Percentiles rank a stretch among this genome's conserved stretches.
phyloP scores from a whole-genome alignment of 306 rosid species.

The Alnus glutinosa region DNA sequence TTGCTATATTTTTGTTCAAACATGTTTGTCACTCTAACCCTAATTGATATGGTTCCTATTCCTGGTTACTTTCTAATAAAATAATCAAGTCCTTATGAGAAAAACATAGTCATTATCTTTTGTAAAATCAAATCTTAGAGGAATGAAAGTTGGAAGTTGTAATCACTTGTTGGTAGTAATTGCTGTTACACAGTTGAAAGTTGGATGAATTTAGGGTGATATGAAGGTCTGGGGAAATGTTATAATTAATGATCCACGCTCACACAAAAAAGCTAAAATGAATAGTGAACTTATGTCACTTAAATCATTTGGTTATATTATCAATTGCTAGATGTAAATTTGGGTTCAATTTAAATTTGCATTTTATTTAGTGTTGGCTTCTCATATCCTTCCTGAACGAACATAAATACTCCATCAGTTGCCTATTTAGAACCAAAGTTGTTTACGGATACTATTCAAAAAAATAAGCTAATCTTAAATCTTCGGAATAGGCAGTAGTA shows the following conservation, averaged over 20 bases:
- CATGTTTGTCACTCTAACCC: not conserved
- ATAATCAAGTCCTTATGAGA: not conserved
- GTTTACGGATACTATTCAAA: not conserved
- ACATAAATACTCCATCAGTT: not conserved
- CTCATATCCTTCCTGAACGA: not conserved
- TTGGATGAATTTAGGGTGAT: not conserved
- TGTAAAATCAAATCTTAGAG: not conserved
- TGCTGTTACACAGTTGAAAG: not conserved
- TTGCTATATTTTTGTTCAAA: conserved; percentile 12
- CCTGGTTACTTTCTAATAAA: not conserved
- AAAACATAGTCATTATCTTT: not conserved
- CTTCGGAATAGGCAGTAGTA: not conserved
- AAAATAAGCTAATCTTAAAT: not conserved
- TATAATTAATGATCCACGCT: not conserved
- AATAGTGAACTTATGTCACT: not conserved
- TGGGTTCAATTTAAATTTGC: no score
- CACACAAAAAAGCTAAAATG: not conserved
- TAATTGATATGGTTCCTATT: not conserved
- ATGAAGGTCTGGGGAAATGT: not conserved
- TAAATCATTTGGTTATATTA: not conserved
- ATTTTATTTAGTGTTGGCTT: not conserved
- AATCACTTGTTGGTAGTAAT: not conserved
- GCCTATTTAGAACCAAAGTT: not conserved
- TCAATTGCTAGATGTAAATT: not conserved
- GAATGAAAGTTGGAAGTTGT: not conserved